phyloP scores from a whole-genome alignment of 495 filamentous ascomycete species.

The Xylaria sp. region DNA sequence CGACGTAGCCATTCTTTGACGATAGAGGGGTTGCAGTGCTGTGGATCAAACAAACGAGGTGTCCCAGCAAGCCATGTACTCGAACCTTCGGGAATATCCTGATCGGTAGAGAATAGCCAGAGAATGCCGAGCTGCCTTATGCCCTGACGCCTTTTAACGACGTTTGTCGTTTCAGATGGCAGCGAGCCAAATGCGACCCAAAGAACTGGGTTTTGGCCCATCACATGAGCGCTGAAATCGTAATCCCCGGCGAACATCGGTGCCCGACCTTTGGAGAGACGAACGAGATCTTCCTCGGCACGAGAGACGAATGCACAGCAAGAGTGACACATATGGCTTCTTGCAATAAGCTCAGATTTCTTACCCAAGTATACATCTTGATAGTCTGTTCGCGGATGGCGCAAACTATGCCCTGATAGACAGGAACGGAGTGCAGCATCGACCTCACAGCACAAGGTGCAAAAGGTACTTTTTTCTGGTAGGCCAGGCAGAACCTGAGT shows the following conservation, averaged over 20 bases:
- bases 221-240: constrained; percentile 2
- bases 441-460: not conserved
- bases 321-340: not conserved
- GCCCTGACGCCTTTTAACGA: not conserved
- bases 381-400: no score
- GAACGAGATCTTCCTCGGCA: not conserved
- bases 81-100: not conserved
- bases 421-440: not conserved
- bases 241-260: not conserved
- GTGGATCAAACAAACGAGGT: not conserved
- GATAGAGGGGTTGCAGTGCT: not conserved
- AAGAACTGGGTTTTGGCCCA: not conserved
- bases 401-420: not conserved
- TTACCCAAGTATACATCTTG: constrained; percentile 2
- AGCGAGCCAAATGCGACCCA: not conserved
- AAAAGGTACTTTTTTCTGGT: not conserved
- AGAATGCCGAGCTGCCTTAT: not conserved
- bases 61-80: not conserved
- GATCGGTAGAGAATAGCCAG: not conserved
- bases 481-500: not conserved
- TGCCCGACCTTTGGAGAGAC: not conserved
- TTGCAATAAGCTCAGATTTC: constrained; percentile 6
- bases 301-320: not conserved
- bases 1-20: not conserved
- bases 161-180: not conserved